These are phyloP conservation scores for Ogataea pilisensis DNA, from an alignment of 805 yeast species.

Conservation along the genomic window DNA sequence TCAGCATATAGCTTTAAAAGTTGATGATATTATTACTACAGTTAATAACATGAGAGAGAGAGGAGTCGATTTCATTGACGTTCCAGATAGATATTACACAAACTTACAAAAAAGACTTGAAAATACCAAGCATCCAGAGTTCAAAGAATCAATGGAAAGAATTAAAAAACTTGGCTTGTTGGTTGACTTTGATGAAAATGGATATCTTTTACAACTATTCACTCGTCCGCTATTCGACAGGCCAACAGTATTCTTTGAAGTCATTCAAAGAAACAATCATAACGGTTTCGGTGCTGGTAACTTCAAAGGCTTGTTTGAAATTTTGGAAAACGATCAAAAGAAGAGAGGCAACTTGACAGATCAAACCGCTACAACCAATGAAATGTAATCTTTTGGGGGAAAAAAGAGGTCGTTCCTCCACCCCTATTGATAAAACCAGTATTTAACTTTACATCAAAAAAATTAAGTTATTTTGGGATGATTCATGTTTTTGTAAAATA, in stretches of 20 bases:
- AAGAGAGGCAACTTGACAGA: constrained; percentile 57
- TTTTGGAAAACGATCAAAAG: constrained; percentile 73
- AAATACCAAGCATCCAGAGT: constrained; percentile 32
- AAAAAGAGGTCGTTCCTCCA: constrained; percentile 8
- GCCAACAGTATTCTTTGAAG: constrained; percentile 78
- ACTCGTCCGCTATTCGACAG: constrained; percentile 73
- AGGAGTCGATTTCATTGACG: constrained; percentile 67
- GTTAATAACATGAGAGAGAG: constrained; percentile 50
- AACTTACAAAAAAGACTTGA: constrained; percentile 43
- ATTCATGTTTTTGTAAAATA: too few species aligned
- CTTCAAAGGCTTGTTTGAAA: constrained; percentile 75
- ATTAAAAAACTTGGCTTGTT: constrained; percentile 54
- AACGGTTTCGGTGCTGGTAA: constrained; percentile 90
- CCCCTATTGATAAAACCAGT: not conserved
- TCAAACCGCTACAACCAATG: constrained; percentile 14
- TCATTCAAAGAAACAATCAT: constrained; percentile 75
- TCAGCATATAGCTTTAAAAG: constrained; percentile 74
- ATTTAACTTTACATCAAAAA: too few species aligned
- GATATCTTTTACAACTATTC: constrained; percentile 78
- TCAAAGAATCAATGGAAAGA: constrained; percentile 49
- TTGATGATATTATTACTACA: constrained; percentile 55
- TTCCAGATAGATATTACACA: constrained; percentile 55
- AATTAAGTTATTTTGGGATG: too few species aligned
- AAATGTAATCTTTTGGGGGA: too few species aligned
- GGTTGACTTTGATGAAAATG: constrained; percentile 72